phyloP scores from a whole-genome alignment of 179 eudicot species.

The Drosera spatulata region DNA sequence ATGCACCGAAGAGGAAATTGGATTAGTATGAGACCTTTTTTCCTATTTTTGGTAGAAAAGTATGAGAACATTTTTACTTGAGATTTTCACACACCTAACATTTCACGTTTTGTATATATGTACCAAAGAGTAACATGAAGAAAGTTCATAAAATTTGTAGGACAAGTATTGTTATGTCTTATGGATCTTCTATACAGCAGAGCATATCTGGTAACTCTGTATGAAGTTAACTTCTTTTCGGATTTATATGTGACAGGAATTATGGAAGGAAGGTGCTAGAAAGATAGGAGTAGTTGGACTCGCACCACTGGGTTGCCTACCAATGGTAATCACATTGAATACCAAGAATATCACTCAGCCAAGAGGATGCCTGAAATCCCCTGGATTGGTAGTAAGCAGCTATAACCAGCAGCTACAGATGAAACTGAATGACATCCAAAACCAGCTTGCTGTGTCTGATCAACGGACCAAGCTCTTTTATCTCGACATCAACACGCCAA shows the following conservation, averaged over 20 bases:
- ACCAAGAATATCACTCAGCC: neutral
- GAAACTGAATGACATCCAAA: constrained; percentile 10
- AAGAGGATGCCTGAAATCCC: constrained; percentile 14
- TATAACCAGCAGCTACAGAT: constrained; percentile 17
- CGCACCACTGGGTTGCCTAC: constrained; percentile 37
- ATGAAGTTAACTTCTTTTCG: no score
- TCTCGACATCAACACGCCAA: constrained; percentile 11
- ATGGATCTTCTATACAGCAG: no score
- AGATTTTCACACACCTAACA: no score
- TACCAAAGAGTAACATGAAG: no score
- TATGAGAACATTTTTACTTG: no score
- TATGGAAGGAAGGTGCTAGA: constrained; percentile 18
- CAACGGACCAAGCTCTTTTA: constrained; percentile 4
- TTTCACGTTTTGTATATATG: no score
- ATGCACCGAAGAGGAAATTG: no score
- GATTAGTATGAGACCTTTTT: no score
- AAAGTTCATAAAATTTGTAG: no score
- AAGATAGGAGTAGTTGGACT: constrained; percentile 19
- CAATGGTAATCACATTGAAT: constrained; percentile 8
- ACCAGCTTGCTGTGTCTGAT: neutral
- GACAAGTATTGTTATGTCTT: no score
- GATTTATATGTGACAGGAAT: constrained; percentile 8
- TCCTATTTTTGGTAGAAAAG: no score
- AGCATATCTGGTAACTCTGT: no score
- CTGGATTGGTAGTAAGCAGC: constrained; percentile 10